Conservation (phyloP, 805 yeast genomes). For the Wickerhamiella nectarea region DNA sequence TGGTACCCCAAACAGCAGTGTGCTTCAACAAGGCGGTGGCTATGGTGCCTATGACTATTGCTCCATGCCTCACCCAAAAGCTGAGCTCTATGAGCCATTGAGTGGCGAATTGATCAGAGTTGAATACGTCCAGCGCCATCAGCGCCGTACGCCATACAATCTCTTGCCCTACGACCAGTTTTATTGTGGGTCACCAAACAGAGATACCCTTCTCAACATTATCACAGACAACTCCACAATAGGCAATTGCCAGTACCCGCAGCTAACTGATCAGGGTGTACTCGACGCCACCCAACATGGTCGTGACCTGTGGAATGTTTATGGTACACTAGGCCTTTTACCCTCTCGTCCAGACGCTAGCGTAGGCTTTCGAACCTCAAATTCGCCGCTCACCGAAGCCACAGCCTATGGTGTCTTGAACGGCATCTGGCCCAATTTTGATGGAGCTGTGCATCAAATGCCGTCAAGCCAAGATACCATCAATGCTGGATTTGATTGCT, state of each 20-base stretch:
- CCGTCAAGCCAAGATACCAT: slow-evolving; percentile 26
- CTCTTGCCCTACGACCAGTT: slow-evolving; percentile 26
- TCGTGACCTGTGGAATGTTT: slow-evolving; percentile 27
- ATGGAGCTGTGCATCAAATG: slow-evolving; percentile 23
- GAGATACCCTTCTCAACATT: slow-evolving; percentile 20
- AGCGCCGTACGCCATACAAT: slow-evolving; percentile 33
- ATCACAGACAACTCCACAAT: slow-evolving; percentile 18
- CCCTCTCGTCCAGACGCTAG: slow-evolving; percentile 27
- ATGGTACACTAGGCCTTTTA: slow-evolving; percentile 24
- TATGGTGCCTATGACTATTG: slow-evolving; percentile 29
- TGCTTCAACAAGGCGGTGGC: background rate
- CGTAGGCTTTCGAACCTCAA: slow-evolving; percentile 28
- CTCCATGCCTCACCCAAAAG: slow-evolving; percentile 33
- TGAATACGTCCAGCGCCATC: slow-evolving; percentile 34
- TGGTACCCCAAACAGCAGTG: background rate
- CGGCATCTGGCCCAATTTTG: slow-evolving; percentile 29
- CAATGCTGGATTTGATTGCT: slow-evolving; percentile 28
- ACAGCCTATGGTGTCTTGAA: slow-evolving; percentile 29
- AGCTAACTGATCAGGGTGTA: slow-evolving; percentile 30
- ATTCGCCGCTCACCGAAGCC: slow-evolving; percentile 30
- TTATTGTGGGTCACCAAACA: slow-evolving; percentile 24
- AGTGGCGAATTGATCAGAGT: slow-evolving; percentile 24
- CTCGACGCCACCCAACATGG: slow-evolving; percentile 32
- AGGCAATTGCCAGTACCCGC: slow-evolving; percentile 30
- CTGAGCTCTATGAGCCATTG: slow-evolving; percentile 22